phyloP scores from a whole-genome alignment of 2,329 filamentous ascomycete genomes.

The Lasiodiplodia gonubiensis region DNA sequence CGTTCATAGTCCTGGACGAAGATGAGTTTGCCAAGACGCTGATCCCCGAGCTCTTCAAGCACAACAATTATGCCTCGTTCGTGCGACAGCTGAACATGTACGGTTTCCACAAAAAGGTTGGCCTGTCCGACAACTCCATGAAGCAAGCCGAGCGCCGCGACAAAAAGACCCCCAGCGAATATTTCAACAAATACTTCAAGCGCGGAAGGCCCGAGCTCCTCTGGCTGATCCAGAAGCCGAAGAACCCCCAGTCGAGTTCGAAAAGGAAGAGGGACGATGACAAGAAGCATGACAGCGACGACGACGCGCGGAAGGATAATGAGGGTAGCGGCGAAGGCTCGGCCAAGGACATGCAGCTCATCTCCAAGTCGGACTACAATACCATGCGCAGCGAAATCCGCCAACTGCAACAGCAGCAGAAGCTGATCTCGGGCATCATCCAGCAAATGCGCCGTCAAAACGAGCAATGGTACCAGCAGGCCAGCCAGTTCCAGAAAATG shows the following conservation, averaged over 20 bases:
- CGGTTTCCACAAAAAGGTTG: constrained; percentile 61
- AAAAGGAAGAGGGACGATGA: constrained; percentile 61
- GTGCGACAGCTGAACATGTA: constrained; percentile 71
- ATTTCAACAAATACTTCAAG: constrained; percentile 95
- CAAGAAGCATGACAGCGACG: constrained; percentile 75
- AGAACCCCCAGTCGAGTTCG: constrained; percentile 64
- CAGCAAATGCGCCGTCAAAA: constrained; percentile 82
- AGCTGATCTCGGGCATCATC: constrained; percentile 83
- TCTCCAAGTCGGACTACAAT: constrained; percentile 75
- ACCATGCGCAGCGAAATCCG: constrained; percentile 80
- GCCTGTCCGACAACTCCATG: constrained; percentile 96
- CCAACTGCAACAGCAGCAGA: constrained; percentile 83
- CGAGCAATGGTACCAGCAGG: constrained; percentile 84
- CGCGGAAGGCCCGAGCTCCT: constrained; percentile 89
- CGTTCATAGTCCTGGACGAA: constrained; percentile 95
- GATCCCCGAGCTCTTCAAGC: constrained; percentile 78
- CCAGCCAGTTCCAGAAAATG: constrained; percentile 84
- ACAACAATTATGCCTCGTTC: constrained; percentile 80
- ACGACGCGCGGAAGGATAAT: constrained; percentile 55
- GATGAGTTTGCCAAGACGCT: constrained; percentile 81
- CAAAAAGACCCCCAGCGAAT: constrained; percentile 98
- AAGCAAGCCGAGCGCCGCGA: constrained; percentile 95
- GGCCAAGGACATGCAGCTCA: constrained; percentile 53
- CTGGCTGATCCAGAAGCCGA: constrained; percentile 96
- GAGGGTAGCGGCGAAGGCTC: constrained; percentile 39